These are phyloP conservation scores for Plenodomus tracheiphilus DNA, from an alignment of 2,329 filamentous ascomycete genomes.

Conservation along the genomic window DNA sequence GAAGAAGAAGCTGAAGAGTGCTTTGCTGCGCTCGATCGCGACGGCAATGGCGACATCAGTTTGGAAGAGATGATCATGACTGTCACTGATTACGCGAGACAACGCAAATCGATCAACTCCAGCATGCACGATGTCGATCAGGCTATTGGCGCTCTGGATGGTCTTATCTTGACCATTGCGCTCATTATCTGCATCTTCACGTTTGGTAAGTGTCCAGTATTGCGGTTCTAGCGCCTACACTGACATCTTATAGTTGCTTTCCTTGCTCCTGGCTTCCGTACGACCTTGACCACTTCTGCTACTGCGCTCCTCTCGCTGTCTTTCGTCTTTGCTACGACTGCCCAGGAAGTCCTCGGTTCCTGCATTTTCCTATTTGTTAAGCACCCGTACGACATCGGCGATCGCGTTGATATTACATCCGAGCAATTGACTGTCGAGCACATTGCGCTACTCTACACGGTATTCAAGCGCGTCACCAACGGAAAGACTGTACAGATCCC, in stretches of 20 bases:
- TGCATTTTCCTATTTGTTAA: conserved; percentile 99
- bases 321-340: conserved; percentile 90
- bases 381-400: conserved; percentile 94
- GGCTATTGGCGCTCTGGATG: conserved; percentile 88
- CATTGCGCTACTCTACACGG: conserved; percentile 90
- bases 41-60: conserved; percentile 91
- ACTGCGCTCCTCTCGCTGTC: conserved; percentile 93
- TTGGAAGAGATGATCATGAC: conserved; percentile 94
- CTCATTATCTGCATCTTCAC: conserved; percentile 80
- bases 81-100: conserved; percentile 79
- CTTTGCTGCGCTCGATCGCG: conserved; percentile 78
- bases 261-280: conserved; percentile 82
- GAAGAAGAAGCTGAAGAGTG: conserved; percentile 81
- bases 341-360: conserved; percentile 94
- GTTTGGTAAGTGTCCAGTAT: conserved; percentile 62
- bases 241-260: conserved; percentile 67
- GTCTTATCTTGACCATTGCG: conserved; percentile 79
- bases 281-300: conserved; percentile 84
- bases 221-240: neutral
- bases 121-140: conserved; percentile 98
- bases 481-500: conserved; percentile 82
- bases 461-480: conserved; percentile 82
- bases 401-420: conserved; percentile 79
- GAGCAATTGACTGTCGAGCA: conserved; percentile 82
- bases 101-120: conserved; percentile 83